Evolutionary conservation across 1,284 basidiomycete genomes (phyloP).

Genomic region (Tausonia pullulans): DNA sequence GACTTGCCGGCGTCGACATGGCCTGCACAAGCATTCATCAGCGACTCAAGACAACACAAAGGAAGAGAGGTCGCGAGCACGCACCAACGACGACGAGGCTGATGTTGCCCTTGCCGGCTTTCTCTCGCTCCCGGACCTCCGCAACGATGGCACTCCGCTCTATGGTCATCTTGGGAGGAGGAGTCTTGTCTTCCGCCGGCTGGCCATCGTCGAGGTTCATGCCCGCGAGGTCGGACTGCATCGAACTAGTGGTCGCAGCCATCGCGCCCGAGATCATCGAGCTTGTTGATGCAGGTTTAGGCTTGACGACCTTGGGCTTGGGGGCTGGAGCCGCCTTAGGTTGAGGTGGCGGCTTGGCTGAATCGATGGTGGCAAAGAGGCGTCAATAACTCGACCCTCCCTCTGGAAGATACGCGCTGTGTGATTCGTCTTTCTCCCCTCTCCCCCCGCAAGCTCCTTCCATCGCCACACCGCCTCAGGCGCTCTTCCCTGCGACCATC

Average conservation of each 20-base stretch:
- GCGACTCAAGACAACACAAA: neutral
- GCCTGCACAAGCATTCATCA: constrained; percentile 41
- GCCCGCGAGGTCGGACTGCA: constrained; percentile 54
- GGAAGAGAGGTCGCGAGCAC: constrained; percentile 22
- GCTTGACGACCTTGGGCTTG: constrained; percentile 19
- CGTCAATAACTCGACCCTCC: too few relatives aligned
- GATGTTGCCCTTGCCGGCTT: constrained; percentile 55
- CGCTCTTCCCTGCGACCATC: constrained; percentile 14
- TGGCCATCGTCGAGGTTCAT: constrained; percentile 49
- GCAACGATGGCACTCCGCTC: constrained; percentile 75
- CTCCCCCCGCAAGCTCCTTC: neutral
- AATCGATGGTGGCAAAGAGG: neutral
- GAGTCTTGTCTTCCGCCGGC: too few relatives aligned
- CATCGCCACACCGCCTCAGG: neutral
- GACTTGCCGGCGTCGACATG: constrained; percentile 99
- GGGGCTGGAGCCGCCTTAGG: constrained; percentile 17
- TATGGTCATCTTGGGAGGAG: constrained; percentile 49
- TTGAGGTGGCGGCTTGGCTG: constrained; percentile 9
- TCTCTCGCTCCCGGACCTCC: constrained; percentile 54
- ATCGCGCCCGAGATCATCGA: constrained; percentile 11
- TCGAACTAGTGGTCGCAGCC: constrained; percentile 42
- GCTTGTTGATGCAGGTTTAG: constrained; percentile 19
- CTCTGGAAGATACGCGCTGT: too few relatives aligned
- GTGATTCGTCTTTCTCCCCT: neutral
- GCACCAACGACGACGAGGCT: constrained; percentile 88